phyloP scores from a whole-genome alignment of 805 yeast genomes.

The Starmerella potacharoeniae region DNA sequence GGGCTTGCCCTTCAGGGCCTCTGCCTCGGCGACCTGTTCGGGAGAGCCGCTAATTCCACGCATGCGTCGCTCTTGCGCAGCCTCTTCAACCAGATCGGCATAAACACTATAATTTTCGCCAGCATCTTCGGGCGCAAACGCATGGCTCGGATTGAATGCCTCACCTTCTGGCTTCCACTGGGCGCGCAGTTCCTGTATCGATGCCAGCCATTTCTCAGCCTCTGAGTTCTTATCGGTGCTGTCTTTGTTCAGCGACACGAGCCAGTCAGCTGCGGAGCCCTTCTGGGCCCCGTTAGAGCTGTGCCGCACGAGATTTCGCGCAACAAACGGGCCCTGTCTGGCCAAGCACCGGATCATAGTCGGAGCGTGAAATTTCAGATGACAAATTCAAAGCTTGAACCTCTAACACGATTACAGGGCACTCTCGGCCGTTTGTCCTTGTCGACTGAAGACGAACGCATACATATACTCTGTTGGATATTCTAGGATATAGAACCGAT shows the following conservation, averaged over 20 bases:
- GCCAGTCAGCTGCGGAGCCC: conserved; percentile 16
- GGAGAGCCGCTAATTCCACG: conserved; percentile 29
- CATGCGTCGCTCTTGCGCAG: conserved; percentile 20
- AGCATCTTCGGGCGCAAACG: conserved; percentile 34
- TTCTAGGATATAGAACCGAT: too few relatives aligned
- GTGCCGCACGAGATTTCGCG: neutral
- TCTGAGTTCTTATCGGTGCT: conserved; percentile 6
- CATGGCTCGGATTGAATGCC: conserved; percentile 31
- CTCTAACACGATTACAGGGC: too few relatives aligned
- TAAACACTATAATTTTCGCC: conserved; percentile 28
- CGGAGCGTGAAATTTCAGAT: conserved; percentile 5
- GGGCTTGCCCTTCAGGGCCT: conserved; percentile 37
- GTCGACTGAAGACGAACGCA: too few relatives aligned
- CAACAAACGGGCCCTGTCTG: neutral
- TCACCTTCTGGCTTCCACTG: conserved; percentile 31
- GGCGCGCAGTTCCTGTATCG: conserved; percentile 31
- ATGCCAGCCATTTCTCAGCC: conserved; percentile 35
- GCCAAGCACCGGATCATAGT: conserved; percentile 3
- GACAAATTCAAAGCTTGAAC: neutral
- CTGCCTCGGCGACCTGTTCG: conserved; percentile 51
- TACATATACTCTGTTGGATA: too few relatives aligned
- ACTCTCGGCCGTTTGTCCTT: too few relatives aligned
- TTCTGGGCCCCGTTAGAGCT: neutral
- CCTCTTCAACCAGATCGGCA: conserved; percentile 21
- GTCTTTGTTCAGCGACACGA: conserved; percentile 7